phyloP scores from a whole-genome alignment of 2,329 filamentous ascomycete genomes.

The Beauveria scarabaeidicola region DNA sequence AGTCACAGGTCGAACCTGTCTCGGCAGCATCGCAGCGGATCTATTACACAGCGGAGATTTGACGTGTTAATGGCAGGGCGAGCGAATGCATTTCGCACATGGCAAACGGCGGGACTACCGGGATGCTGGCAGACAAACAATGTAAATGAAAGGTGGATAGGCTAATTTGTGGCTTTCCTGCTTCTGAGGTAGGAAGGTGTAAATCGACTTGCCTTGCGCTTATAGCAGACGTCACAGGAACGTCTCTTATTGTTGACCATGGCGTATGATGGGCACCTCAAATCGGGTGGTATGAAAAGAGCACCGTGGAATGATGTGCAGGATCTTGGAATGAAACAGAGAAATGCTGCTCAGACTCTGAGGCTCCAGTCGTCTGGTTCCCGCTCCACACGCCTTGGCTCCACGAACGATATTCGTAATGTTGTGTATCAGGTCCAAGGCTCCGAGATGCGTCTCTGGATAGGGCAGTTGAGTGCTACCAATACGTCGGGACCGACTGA shows the following conservation, averaged over 20 bases:
- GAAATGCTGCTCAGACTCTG: background rate
- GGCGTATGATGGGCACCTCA: background rate
- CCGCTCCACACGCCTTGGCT: background rate
- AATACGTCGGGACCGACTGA: background rate
- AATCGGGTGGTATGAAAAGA: background rate
- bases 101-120: background rate
- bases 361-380: background rate
- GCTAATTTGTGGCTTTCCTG: background rate
- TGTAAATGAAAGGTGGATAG: background rate
- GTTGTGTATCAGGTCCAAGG: background rate
- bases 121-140: background rate
- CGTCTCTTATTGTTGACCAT: constrained; percentile 12
- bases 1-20: constrained; percentile 34
- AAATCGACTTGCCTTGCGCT: constrained; percentile 32
- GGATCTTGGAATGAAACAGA: background rate
- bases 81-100: background rate
- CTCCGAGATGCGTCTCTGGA: background rate
- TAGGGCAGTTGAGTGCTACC: background rate
- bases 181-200: background rate
- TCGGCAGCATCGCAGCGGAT: constrained; percentile 40
- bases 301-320: background rate
- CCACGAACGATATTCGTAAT: background rate
- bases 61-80: constrained; percentile 8
- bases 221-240: constrained; percentile 42
- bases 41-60: constrained; percentile 19